phyloP scores from a whole-genome alignment of 352 stramenopile genomes.

The Globisporangium yorkense region DNA sequence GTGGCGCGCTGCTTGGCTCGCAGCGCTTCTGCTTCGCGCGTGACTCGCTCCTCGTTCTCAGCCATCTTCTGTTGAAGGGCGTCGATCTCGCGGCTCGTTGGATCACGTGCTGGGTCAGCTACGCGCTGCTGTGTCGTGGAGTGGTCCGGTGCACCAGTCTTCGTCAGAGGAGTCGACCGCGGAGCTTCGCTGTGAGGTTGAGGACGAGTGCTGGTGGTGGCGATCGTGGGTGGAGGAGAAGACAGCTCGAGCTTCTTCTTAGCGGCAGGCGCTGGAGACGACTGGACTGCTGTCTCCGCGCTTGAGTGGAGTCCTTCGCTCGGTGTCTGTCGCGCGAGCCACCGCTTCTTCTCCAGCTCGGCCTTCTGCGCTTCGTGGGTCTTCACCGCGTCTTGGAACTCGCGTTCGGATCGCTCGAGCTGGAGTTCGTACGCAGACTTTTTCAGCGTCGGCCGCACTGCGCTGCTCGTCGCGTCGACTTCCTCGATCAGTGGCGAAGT shows the following conservation, averaged over 20 bases:
- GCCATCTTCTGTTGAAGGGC: slow-evolving; percentile 30
- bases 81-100: slow-evolving; percentile 18
- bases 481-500: slow-evolving; percentile 1
- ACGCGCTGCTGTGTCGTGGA: neutral
- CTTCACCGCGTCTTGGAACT: slow-evolving; percentile 32
- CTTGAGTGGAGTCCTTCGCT: slow-evolving; percentile 4
- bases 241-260: neutral
- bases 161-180: no score
- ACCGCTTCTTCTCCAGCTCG: slow-evolving; percentile 30
- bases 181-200: no score
- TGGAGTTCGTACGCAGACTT: slow-evolving; percentile 41
- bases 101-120: no score
- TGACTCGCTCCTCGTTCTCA: slow-evolving; percentile 34
- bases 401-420: slow-evolving; percentile 36
- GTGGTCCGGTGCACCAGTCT: no score
- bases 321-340: slow-evolving; percentile 12
- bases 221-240: neutral
- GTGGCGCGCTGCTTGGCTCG: slow-evolving; percentile 35
- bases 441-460: neutral
- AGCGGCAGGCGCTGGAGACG: neutral
- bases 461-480: neutral
- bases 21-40: slow-evolving; percentile 36
- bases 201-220: neutral
- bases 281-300: neutral
- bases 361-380: slow-evolving; percentile 33